Evolutionary conservation across 1,139 yeast species (phyloP).

Genomic region (Pichia kudriavzevii): DNA sequence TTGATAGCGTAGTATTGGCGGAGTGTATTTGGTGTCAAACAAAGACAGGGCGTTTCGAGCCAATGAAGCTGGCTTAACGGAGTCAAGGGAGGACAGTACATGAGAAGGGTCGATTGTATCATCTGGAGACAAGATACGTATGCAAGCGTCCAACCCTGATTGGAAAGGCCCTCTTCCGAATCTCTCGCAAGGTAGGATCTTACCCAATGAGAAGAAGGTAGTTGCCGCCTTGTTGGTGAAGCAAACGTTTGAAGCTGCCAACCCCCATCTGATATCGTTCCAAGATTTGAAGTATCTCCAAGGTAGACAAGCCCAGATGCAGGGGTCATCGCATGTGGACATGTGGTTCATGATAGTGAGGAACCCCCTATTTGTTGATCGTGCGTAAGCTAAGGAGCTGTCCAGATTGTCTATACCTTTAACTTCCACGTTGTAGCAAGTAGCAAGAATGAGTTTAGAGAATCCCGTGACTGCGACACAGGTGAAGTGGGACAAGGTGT

Average conservation of each 20-base stretch:
- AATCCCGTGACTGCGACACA: constrained; percentile 59
- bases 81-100: constrained; percentile 12
- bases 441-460: constrained; percentile 54
- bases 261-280: constrained; percentile 80
- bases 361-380: constrained; percentile 62
- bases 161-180: constrained; percentile 94
- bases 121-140: constrained; percentile 73
- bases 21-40: constrained; percentile 27
- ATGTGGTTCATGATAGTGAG: constrained; percentile 93
- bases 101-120: constrained; percentile 53
- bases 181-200: constrained; percentile 74
- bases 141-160: constrained; percentile 83
- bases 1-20: constrained; percentile 48
- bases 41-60: constrained; percentile 30
- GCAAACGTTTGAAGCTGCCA: constrained; percentile 90
- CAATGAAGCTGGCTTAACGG: constrained; percentile 16
- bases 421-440: constrained; percentile 56
- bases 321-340: constrained; percentile 91
- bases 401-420: constrained; percentile 58
- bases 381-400: constrained; percentile 52
- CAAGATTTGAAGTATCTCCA: constrained; percentile 56
- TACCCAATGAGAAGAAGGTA: constrained; percentile 78
- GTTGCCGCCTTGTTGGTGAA: constrained; percentile 50
- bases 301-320: constrained; percentile 82
- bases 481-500: constrained; percentile 58